Evolutionary conservation across 2,329 filamentous ascomycete species (phyloP).

Genomic region (Esteya vermicola): DNA sequence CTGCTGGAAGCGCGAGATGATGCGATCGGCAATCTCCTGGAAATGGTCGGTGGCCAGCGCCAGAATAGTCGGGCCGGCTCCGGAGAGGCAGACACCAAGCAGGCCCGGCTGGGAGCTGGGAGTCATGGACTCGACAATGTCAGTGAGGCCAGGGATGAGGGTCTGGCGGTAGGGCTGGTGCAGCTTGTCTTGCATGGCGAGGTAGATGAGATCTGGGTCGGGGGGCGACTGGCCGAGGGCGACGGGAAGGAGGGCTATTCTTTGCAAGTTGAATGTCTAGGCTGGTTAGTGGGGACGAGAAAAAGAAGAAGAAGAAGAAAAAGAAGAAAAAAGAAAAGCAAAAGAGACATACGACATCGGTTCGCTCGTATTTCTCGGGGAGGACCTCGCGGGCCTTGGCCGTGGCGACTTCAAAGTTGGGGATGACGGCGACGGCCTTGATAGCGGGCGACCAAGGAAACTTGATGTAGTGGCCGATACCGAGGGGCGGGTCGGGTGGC

Average conservation of each 20-base stretch:
- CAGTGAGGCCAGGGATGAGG: constrained; percentile 79
- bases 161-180: constrained; percentile 92
- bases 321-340: background rate
- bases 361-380: constrained; percentile 62
- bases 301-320: background rate
- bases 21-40: constrained; percentile 66
- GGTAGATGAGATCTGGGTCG: constrained; percentile 85
- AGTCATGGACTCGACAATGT: constrained; percentile 84
- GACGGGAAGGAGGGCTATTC: constrained; percentile 79
- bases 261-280: constrained; percentile 79
- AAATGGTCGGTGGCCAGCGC: constrained; percentile 87
- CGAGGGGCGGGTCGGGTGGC: constrained; percentile 77
- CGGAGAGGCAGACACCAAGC: constrained; percentile 86
- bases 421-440: constrained; percentile 93
- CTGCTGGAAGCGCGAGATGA: constrained; percentile 59
- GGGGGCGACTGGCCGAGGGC: constrained; percentile 82
- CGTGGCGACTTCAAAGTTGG: constrained; percentile 90
- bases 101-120: constrained; percentile 77
- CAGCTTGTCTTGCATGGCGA: constrained; percentile 97
- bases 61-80: constrained; percentile 87
- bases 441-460: constrained; percentile 91
- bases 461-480: constrained; percentile 92
- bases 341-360: constrained; percentile 56
- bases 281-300: background rate
- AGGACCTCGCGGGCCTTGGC: constrained; percentile 79